A percentile compares a stretch with the other conserved stretches of the same genome.
Conservation (phyloP, 2,329 filamentous ascomycete genomes). For the Xylariaceae sp. region DNA sequence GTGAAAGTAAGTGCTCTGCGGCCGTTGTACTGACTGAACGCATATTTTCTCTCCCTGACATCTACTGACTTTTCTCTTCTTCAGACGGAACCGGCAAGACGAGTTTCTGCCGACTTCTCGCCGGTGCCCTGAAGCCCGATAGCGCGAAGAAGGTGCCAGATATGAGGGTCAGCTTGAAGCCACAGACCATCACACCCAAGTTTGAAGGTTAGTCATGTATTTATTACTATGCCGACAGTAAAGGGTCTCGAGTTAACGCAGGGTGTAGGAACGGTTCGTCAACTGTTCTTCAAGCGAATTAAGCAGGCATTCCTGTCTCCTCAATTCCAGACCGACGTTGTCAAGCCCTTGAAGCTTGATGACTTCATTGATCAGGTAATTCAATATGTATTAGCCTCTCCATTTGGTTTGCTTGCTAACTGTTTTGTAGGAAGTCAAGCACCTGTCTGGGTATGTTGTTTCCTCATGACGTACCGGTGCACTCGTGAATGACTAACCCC, state of each 20-base stretch:
- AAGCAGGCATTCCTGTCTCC: slow-evolving; percentile 93
- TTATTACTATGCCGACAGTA: neutral
- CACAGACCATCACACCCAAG: slow-evolving; percentile 98
- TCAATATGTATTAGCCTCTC: neutral
- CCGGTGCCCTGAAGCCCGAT: slow-evolving; percentile 89
- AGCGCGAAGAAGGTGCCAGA: slow-evolving; percentile 70
- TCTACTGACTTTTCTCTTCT: slow-evolving; percentile 2
- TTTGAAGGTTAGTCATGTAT: slow-evolving; percentile 60
- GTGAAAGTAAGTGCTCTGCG: slow-evolving; percentile 11
- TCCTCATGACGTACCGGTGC: neutral
- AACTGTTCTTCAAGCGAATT: slow-evolving; percentile 94
- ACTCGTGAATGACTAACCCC: slow-evolving; percentile 2
- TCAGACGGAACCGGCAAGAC: slow-evolving; percentile 99
- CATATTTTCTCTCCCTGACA: neutral
- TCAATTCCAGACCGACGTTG: slow-evolving; percentile 98
- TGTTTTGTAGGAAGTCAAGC: slow-evolving; percentile 70
- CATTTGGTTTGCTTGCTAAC: slow-evolving; percentile 5
- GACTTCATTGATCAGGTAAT: slow-evolving; percentile 87
- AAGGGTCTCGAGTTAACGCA: neutral
- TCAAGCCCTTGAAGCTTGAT: slow-evolving; percentile 98
- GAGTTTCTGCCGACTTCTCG: slow-evolving; percentile 94
- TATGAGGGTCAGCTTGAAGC: slow-evolving; percentile 98
- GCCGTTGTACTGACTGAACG: no score
- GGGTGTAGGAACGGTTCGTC: slow-evolving; percentile 64
- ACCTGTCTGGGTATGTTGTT: slow-evolving; percentile 62